phyloP scores from a whole-genome alignment of 164 flowering plant genomes.

The Aristolochia fimbriata region DNA sequence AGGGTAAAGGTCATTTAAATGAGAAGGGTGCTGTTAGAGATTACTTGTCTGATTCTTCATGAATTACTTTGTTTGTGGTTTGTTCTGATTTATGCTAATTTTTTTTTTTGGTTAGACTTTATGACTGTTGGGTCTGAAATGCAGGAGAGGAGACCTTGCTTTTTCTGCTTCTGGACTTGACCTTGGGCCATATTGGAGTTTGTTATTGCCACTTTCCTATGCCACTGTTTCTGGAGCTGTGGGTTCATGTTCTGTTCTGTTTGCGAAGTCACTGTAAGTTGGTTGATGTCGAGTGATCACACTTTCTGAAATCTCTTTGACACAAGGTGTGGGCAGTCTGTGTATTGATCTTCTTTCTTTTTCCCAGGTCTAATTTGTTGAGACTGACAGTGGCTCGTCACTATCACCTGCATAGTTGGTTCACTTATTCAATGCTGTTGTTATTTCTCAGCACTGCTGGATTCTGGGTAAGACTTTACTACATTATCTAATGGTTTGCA shows the following conservation, averaged over 20 bases:
- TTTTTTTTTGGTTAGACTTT: not conserved
- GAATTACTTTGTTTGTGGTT: no score
- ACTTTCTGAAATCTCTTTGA: not conserved
- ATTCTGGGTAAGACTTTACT: conserved; percentile 63
- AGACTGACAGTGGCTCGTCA: conserved; percentile 73
- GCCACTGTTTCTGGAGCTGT: conserved; percentile 93
- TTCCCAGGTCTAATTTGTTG: conserved; percentile 73
- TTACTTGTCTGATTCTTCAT: no score
- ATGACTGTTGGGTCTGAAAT: conserved; percentile 7
- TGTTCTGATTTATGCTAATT: no score
- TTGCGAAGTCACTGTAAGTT: conserved; percentile 93
- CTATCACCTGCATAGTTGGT: conserved; percentile 86
- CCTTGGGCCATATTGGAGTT: conserved; percentile 62
- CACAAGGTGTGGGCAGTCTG: not conserved
- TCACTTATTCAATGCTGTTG: conserved; percentile 88
- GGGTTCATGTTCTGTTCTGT: conserved; percentile 93
- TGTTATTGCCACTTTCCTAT: conserved; percentile 89
- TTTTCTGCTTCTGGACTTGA: conserved; percentile 55
- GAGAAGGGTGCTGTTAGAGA: not conserved
- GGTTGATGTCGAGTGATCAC: conserved; percentile 1
- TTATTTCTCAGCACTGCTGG: conserved; percentile 91
- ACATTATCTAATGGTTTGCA: not conserved
- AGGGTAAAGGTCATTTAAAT: not conserved
- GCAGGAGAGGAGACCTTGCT: conserved; percentile 80
- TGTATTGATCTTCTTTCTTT: not conserved